Evolutionary conservation across 2,329 filamentous ascomycete genomes (phyloP).

Genomic region (Cytospora piceicola): DNA sequence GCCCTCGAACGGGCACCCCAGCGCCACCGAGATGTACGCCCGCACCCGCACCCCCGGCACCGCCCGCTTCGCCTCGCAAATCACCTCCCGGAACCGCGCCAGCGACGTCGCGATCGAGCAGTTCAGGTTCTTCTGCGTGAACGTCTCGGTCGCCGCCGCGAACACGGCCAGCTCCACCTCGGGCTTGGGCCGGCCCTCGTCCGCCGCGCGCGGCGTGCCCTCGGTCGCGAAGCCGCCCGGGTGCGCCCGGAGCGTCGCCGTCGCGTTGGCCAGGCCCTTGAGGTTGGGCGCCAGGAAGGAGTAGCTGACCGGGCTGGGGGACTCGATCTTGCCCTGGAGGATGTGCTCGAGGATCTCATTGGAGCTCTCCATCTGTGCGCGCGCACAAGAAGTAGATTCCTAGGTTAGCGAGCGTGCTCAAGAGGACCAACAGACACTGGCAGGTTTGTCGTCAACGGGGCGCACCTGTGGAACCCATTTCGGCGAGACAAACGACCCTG

Average conservation of each 20-base stretch:
- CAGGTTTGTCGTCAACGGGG: neutral
- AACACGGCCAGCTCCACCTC: constrained; percentile 78
- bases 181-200: constrained; percentile 43
- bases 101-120: constrained; percentile 77
- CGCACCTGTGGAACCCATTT: constrained; percentile 82
- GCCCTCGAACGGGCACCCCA: constrained; percentile 79
- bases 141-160: constrained; percentile 79
- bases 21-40: constrained; percentile 79
- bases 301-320: constrained; percentile 66
- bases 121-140: constrained; percentile 82
- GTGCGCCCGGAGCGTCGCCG: constrained; percentile 56
- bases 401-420: too few species aligned
- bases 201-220: constrained; percentile 45
- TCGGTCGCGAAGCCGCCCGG: constrained; percentile 55
- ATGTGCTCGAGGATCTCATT: constrained; percentile 73
- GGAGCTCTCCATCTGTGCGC: constrained; percentile 74
- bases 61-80: constrained; percentile 62
- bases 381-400: neutral
- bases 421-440: neutral
- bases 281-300: constrained; percentile 81
- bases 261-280: constrained; percentile 70
- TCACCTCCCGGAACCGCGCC: constrained; percentile 70
- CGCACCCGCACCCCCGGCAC: constrained; percentile 68
- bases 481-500: constrained; percentile 80
- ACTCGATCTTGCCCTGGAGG: constrained; percentile 58